Conservation (phyloP, 2,329 filamentous ascomycete genomes). For the Diaporthe sp. region DNA sequence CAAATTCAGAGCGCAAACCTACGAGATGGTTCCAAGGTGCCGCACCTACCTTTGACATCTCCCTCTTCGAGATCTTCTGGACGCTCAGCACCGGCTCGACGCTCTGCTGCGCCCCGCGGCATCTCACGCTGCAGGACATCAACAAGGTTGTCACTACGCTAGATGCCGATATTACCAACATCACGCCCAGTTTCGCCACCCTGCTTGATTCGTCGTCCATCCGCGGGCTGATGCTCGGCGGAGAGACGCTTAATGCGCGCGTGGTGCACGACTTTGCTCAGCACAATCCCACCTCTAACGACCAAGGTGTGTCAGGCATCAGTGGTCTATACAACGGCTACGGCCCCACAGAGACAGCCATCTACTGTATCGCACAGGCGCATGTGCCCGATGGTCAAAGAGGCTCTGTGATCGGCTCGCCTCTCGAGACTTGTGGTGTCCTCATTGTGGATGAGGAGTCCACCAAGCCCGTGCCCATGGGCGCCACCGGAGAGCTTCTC, state of each 20-base stretch:
- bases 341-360: constrained; percentile 48
- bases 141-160: constrained; percentile 42
- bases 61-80: constrained; percentile 36
- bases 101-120: constrained; percentile 32
- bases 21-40: constrained; percentile 36
- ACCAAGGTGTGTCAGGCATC: constrained; percentile 39
- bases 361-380: constrained; percentile 45
- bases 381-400: constrained; percentile 44
- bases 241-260: constrained; percentile 51
- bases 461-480: constrained; percentile 40
- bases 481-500: constrained; percentile 43
- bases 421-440: constrained; percentile 53
- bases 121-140: constrained; percentile 40
- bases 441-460: constrained; percentile 48
- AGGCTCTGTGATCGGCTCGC: constrained; percentile 54
- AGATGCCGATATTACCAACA: constrained; percentile 54
- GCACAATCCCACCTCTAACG: constrained; percentile 28
- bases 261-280: constrained; percentile 51
- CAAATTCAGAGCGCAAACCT: constrained; percentile 46
- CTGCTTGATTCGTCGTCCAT: constrained; percentile 40
- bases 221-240: constrained; percentile 51
- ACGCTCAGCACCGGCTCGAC: constrained; percentile 34
- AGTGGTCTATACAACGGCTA: constrained; percentile 47
- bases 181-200: constrained; percentile 53
- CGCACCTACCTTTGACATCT: constrained; percentile 41